Evolutionary conservation across 371 early-diverging fungal genomes (phyloP).

Genomic region (Rhizomucor miehei): DNA sequence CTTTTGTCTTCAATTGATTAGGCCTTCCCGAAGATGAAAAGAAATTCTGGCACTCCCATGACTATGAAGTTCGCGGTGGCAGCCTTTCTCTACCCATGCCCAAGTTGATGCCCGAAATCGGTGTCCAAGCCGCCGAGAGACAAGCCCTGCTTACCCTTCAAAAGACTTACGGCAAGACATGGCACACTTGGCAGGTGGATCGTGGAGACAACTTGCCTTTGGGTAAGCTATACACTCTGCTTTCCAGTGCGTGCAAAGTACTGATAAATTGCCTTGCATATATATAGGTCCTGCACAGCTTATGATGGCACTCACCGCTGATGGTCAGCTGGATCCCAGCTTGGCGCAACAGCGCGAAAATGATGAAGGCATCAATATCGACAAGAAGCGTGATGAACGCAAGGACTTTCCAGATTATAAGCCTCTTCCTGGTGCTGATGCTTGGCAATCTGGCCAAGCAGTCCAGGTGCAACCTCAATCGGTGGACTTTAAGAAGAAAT

Average conservation of each 20-base stretch:
- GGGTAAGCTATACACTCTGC: constrained; percentile 3
- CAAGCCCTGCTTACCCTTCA: constrained; percentile 13
- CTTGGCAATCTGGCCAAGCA: constrained; percentile 66
- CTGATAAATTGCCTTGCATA: neutral
- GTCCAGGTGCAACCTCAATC: constrained; percentile 45
- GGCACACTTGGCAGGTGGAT: constrained; percentile 28
- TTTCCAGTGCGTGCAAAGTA: neutral
- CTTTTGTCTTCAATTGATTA: constrained; percentile 1
- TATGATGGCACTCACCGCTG: constrained; percentile 21
- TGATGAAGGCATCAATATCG: constrained; percentile 11
- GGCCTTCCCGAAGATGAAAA: constrained; percentile 40
- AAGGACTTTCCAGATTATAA: constrained; percentile 11
- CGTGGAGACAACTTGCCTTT: constrained; percentile 10
- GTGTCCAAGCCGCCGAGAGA: constrained; percentile 23
- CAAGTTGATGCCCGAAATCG: constrained; percentile 23
- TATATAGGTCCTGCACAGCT: constrained; percentile 20
- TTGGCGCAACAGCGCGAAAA: constrained; percentile 9
- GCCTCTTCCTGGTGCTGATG: constrained; percentile 14
- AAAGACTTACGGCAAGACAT: constrained; percentile 24
- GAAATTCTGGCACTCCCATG: constrained; percentile 50
- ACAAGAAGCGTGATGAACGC: constrained; percentile 13
- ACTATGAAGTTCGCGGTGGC: constrained; percentile 42
- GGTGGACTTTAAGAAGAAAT: neutral
- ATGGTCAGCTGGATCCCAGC: constrained; percentile 12
- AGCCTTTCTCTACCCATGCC: constrained; percentile 26